Evolutionary conservation across 208 protist genomes (phyloP), one percentile per base, ranked within the genome.

Genomic region (Angomonas ambiguus): DNA sequence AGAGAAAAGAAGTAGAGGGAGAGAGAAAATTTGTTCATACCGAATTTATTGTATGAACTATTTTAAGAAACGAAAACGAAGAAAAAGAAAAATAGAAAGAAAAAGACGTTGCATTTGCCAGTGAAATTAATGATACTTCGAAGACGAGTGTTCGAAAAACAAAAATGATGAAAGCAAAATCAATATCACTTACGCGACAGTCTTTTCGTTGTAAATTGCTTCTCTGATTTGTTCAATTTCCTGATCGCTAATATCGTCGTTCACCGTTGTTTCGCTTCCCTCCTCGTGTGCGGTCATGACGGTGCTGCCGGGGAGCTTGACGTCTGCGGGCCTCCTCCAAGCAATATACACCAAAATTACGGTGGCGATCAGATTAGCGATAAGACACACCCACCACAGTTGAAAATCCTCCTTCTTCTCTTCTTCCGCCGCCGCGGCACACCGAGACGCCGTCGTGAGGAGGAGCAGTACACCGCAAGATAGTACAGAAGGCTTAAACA

Each of bases 321-420:
- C 42, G 27, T 77, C 67, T 41, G 69, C 76, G 11, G 76, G 76
- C 32, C 71, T 70, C 34, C 71, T 71, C 24, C 72, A 65, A 11
- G 76, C 76, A 56, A 82, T 65, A 32, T 72, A 69, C 2, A 82
- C 41, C 0, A 71, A 68, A 31, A 77, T 65, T 28, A 57, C 45
- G 55, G 77, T 53, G 16, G 71, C 76, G 24, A 77, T 67, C 10
- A 77, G 28, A 1, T 71, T 82, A 42, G 77, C 67, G 13, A 65
- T 71, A n/a, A 82, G 51, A 60, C 76, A 82, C 18, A 82, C 64
- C 76, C 76, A 82, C 31, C 67, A 56, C 45, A 82, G 68, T 6
- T 71, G 76, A 30, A 82, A 79, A 53, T 73, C 68, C 27, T 72
- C 69, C 49, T 56, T 20, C n/a, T 18, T 45, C 38, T 45, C 38